Conservation (phyloP, 2,329 filamentous ascomycete genomes). For the Thielaviopsis euricoi region DNA sequence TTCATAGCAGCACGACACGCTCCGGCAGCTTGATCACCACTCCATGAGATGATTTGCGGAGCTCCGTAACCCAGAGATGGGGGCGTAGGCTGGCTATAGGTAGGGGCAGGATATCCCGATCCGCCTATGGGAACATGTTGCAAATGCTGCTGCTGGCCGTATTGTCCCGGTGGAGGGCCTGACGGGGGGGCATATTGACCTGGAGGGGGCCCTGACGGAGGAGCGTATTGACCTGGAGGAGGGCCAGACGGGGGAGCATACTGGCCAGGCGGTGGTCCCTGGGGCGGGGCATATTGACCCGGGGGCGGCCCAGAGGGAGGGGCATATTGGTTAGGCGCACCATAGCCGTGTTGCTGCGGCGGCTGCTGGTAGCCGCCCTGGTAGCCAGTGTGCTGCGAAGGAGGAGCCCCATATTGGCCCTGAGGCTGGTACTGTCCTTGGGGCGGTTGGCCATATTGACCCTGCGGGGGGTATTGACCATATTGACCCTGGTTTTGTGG, state of each 20-base stretch:
- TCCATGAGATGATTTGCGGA: conserved; percentile 50
- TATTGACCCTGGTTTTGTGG: conserved; percentile 13
- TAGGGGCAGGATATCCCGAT: conserved; percentile 22
- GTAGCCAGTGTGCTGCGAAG: conserved; percentile 13
- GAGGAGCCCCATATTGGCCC: conserved; percentile 14
- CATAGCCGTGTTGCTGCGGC: not conserved
- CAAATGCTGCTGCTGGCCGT: conserved; percentile 17
- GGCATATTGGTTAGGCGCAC: not conserved
- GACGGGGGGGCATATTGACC: conserved; percentile 18
- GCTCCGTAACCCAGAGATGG: conserved; percentile 62
- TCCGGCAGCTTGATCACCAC: conserved; percentile 53
- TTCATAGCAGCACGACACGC: conserved; percentile 74
- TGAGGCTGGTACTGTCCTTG: conserved; percentile 12
- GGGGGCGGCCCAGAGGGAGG: conserved; percentile 12
- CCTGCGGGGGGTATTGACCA: conserved; percentile 18
- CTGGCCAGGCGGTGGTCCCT: conserved; percentile 4
- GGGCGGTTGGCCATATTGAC: conserved; percentile 25
- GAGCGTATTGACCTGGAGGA: conserved; percentile 14
- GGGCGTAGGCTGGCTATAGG: conserved; percentile 35
- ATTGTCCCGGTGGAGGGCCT: conserved; percentile 14
- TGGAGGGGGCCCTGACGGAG: conserved; percentile 17
- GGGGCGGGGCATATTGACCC: conserved; percentile 9
- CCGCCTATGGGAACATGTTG: conserved; percentile 18
- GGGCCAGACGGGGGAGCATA: conserved; percentile 19
- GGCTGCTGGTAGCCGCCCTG: conserved; percentile 3